phyloP scores from a whole-genome alignment of 1,284 basidiomycete species.

The Termitomyces sp. region DNA sequence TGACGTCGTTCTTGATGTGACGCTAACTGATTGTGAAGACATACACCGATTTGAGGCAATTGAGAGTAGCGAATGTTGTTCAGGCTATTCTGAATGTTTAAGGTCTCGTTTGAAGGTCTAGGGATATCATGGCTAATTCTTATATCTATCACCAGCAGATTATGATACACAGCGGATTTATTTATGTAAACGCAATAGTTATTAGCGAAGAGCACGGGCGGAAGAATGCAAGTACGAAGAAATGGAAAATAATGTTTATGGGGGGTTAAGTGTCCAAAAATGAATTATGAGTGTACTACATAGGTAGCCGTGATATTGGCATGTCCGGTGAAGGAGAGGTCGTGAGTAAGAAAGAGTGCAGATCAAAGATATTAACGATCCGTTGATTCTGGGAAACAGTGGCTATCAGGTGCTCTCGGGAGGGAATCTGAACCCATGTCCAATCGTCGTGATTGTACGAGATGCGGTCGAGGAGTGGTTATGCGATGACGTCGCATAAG shows the following conservation, averaged over 20 bases:
- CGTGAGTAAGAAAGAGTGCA: not conserved
- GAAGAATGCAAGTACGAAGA: not conserved
- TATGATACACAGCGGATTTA: not conserved
- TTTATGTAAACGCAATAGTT: not conserved
- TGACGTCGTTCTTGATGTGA: not conserved
- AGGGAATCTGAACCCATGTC: constrained; percentile 1
- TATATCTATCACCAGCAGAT: not conserved
- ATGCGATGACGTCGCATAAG: not conserved
- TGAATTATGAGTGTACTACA: no score
- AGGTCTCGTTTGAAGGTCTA: constrained; percentile 15
- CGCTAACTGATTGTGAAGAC: constrained; percentile 52
- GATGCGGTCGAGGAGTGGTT: not conserved
- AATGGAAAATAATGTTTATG: not conserved
- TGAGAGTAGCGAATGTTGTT: constrained; percentile 90
- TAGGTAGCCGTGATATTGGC: no score
- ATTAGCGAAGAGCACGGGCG: not conserved
- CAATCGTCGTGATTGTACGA: not conserved
- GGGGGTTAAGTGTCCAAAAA: not conserved
- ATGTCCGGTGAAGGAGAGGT: not conserved
- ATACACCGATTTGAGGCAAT: constrained; percentile 87
- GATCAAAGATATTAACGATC: not conserved
- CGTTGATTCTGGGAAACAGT: not conserved
- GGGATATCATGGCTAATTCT: not conserved
- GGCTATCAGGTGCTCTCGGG: not conserved
- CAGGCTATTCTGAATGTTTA: constrained; percentile 80